Percentiles rank a stretch among this genome's conserved stretches.
phyloP scores from a whole-genome alignment of 805 yeast genomes.

The Blastobotrys muscicola region DNA sequence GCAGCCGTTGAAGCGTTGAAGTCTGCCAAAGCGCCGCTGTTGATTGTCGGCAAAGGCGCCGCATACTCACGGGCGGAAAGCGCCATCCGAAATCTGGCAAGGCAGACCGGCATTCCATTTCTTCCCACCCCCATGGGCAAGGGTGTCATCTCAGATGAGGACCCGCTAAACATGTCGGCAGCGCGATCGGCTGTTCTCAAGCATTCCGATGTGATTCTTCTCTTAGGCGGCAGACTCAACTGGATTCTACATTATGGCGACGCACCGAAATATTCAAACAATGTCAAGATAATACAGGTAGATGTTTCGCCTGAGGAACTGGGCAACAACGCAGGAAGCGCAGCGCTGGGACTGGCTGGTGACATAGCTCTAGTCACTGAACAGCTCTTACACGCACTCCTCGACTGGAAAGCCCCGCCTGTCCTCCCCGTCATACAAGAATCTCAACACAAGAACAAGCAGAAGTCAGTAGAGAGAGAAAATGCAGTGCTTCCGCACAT shows the following conservation, averaged over 20 bases:
- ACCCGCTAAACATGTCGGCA: slow-evolving; percentile 43
- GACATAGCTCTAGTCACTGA: slow-evolving; percentile 38
- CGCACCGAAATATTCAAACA: slow-evolving; percentile 39
- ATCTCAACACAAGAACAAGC: slow-evolving; percentile 24
- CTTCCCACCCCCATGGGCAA: slow-evolving; percentile 76
- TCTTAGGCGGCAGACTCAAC: slow-evolving; percentile 59
- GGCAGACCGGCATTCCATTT: slow-evolving; percentile 40
- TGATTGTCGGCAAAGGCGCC: slow-evolving; percentile 61
- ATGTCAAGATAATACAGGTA: slow-evolving; percentile 46
- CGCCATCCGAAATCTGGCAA: slow-evolving; percentile 34
- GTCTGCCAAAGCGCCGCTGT: slow-evolving; percentile 38
- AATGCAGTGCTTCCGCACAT: slow-evolving; percentile 27
- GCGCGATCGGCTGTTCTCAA: slow-evolving; percentile 54
- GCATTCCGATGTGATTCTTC: slow-evolving; percentile 47
- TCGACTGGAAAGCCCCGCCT: slow-evolving; percentile 29
- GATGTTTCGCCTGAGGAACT: slow-evolving; percentile 46
- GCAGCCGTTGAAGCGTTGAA: slow-evolving; percentile 30
- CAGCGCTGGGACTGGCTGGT: slow-evolving; percentile 43
- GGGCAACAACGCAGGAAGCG: slow-evolving; percentile 35
- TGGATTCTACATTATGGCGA: slow-evolving; percentile 69
- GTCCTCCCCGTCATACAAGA: slow-evolving; percentile 22
- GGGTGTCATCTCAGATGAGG: slow-evolving; percentile 50
- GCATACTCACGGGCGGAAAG: slow-evolving; percentile 37
- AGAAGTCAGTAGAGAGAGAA: slow-evolving; percentile 26
- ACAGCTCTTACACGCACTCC: slow-evolving; percentile 28